Conservation (phyloP, 768 basidiomycete species). For the Gautieria morchelliformis region DNA sequence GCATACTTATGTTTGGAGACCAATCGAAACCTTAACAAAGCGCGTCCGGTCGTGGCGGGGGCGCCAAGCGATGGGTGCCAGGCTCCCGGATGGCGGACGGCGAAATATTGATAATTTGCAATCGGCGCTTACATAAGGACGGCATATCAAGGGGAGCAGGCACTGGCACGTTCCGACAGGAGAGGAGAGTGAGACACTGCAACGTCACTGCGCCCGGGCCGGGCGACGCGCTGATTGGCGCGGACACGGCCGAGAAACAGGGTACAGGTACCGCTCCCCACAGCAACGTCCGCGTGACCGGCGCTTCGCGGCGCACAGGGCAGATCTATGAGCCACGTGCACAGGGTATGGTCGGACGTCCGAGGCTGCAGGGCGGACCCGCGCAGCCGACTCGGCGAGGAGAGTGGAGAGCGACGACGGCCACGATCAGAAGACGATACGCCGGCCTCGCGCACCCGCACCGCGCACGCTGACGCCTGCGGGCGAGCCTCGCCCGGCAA, state of each 20-base stretch:
- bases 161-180: no score
- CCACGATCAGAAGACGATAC: no score
- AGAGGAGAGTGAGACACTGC: no score
- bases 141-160: not conserved
- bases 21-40: not conserved
- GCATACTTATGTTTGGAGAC: not conserved
- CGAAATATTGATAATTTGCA: not conserved
- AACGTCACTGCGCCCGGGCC: not conserved
- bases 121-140: not conserved
- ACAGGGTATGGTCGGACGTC: no score
- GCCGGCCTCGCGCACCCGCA: no score
- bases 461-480: no score
- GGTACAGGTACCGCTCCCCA: no score
- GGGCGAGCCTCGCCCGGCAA: no score
- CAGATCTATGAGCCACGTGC: not conserved
- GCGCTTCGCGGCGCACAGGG: not conserved
- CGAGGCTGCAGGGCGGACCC: no score
- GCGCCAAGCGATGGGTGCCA: not conserved
- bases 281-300: not conserved
- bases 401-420: no score
- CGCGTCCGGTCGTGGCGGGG: not conserved
- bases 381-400: no score
- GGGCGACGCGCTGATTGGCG: not conserved
- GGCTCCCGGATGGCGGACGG: not conserved
- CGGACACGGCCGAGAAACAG: not conserved